These are phyloP conservation scores for Phylloporus scabripes DNA, from an alignment of 768 basidiomycete genomes.

Conservation along the genomic window DNA sequence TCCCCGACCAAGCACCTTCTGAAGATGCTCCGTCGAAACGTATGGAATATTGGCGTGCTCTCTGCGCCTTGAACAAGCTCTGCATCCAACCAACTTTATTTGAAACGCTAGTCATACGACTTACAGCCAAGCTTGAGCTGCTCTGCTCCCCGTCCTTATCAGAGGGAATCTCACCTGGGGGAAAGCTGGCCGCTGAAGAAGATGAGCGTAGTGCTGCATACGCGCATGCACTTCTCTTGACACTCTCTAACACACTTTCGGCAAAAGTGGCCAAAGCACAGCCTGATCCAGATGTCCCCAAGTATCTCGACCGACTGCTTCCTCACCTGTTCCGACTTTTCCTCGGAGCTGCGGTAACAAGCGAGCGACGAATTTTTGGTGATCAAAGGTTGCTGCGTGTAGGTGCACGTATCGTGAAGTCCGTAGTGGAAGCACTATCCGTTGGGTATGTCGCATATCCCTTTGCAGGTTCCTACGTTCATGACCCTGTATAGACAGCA, in stretches of 20 bases:
- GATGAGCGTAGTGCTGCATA: slow-evolving; percentile 72
- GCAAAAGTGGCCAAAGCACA: slow-evolving; percentile 40
- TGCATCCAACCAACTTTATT: slow-evolving; percentile 77
- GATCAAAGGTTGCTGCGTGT: slow-evolving; percentile 36
- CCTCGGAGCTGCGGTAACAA: slow-evolving; percentile 35
- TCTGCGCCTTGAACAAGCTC: slow-evolving; percentile 64
- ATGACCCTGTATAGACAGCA: slow-evolving; percentile 45
- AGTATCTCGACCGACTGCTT: slow-evolving; percentile 74
- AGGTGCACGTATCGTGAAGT: slow-evolving; percentile 59
- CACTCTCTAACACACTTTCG: slow-evolving; percentile 57
- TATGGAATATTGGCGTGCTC: slow-evolving; percentile 58
- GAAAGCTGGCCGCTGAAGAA: slow-evolving; percentile 28
- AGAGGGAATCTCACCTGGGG: slow-evolving; percentile 1
- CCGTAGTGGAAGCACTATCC: slow-evolving; percentile 59
- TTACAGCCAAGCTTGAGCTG: slow-evolving; percentile 71
- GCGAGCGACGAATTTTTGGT: slow-evolving; percentile 22
- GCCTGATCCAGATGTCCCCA: slow-evolving; percentile 67
- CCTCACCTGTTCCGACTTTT: slow-evolving; percentile 66
- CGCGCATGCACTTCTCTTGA: slow-evolving; percentile 73
- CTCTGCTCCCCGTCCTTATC: slow-evolving; percentile 40
- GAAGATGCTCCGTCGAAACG: slow-evolving; percentile 51
- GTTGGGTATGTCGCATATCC: slow-evolving; percentile 49
- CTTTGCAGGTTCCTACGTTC: not conserved
- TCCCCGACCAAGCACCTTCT: slow-evolving; percentile 64
- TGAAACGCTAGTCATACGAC: slow-evolving; percentile 71